Conservation (phyloP, 441 rosid genomes). For the Flueggea neowawraea region DNA sequence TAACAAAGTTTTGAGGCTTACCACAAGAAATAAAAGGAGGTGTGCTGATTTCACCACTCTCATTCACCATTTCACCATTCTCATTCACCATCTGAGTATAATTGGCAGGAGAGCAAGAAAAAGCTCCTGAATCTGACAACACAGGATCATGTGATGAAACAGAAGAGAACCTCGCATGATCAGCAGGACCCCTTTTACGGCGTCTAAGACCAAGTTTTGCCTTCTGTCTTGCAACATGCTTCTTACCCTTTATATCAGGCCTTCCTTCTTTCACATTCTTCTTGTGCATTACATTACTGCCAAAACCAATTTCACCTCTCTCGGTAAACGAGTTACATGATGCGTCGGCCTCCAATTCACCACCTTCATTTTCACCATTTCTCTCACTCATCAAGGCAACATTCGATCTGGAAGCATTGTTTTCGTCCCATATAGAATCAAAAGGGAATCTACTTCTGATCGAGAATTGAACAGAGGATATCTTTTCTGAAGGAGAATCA, state of each 20-base stretch:
- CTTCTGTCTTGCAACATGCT: constrained; percentile 28
- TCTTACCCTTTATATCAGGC: constrained; percentile 23
- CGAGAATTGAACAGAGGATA: constrained; percentile 43
- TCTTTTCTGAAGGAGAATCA: constrained; percentile 34
- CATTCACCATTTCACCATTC: too few relatives aligned
- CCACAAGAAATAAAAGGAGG: constrained; percentile 19
- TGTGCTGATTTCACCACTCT: constrained; percentile 22
- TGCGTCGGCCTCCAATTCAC: constrained; percentile 27
- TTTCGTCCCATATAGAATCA: constrained; percentile 27
- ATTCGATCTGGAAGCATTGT: constrained; percentile 10
- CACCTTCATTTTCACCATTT: constrained; percentile 8
- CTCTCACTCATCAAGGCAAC: constrained; percentile 12
- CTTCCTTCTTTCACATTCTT: constrained; percentile 22
- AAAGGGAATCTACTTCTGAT: constrained; percentile 51
- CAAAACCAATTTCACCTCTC: constrained; percentile 20
- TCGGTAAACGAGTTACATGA: constrained; percentile 22
- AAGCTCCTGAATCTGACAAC: constrained; percentile 18
- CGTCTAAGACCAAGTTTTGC: constrained; percentile 34
- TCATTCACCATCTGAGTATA: constrained; percentile 24
- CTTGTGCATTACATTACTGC: constrained; percentile 11
- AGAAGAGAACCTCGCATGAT: constrained; percentile 22
- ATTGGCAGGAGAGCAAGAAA: constrained; percentile 25
- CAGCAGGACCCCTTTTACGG: constrained; percentile 23
- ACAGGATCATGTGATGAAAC: constrained; percentile 36
- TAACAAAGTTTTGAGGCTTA: constrained; percentile 11